A percentile compares a stretch with the other conserved stretches of the same genome.
Evolutionary conservation across 2,329 filamentous ascomycete species (phyloP).

Genomic region (Clonostachys byssicola): DNA sequence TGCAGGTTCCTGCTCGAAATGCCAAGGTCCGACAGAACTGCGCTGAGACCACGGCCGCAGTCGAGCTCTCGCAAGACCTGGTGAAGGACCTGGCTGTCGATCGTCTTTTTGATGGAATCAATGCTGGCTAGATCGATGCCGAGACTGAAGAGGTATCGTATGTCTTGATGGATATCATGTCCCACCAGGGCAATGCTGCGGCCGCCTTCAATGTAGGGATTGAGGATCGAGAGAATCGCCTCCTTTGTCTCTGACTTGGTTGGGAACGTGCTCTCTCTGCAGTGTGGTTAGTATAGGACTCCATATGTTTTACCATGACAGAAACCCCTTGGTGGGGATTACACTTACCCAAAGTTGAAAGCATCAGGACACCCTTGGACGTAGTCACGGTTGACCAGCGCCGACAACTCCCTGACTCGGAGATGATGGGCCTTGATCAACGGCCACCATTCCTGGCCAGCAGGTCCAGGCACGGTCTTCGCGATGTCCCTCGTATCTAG

Average conservation of each 20-base stretch:
- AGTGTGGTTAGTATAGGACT: neutral
- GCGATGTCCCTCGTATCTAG: slow-evolving; percentile 64
- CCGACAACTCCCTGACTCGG: slow-evolving; percentile 64
- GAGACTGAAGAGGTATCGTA: slow-evolving; percentile 62
- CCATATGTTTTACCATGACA: too few relatives aligned
- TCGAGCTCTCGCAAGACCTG: slow-evolving; percentile 52
- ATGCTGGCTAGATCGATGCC: slow-evolving; percentile 56
- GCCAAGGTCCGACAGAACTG: slow-evolving; percentile 59
- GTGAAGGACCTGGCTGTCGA: slow-evolving; percentile 74
- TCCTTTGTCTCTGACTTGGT: slow-evolving; percentile 20
- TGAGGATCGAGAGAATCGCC: slow-evolving; percentile 29
- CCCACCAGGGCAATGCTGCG: slow-evolving; percentile 71
- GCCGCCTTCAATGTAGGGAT: slow-evolving; percentile 16
- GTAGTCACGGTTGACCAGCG: slow-evolving; percentile 63
- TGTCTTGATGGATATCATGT: slow-evolving; percentile 66
- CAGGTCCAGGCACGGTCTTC: slow-evolving; percentile 51
- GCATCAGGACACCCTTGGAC: slow-evolving; percentile 68
- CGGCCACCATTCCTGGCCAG: slow-evolving; percentile 62
- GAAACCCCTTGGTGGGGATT: neutral
- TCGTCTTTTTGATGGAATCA: slow-evolving; percentile 50
- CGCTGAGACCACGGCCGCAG: slow-evolving; percentile 51
- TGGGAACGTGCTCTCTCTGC: slow-evolving; percentile 36
- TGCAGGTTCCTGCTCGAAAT: slow-evolving; percentile 66
- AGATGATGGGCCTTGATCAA: slow-evolving; percentile 71
- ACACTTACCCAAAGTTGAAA: slow-evolving; percentile 69